Evolutionary conservation across 108 stramenopile species (phyloP).

Genomic region (Nitzschia inconspicua): DNA sequence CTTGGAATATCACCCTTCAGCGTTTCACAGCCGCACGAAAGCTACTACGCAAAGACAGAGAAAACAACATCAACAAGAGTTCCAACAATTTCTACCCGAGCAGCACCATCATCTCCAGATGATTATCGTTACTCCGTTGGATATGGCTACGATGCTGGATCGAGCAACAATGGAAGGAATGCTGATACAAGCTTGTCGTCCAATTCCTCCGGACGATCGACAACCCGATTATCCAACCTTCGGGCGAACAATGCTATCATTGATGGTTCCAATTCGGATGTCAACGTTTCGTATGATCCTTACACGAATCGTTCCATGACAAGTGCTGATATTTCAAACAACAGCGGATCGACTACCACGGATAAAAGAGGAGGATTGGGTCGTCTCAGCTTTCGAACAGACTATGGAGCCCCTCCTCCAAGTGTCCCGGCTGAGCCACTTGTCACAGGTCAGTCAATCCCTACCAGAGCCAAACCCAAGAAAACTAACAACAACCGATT

Average conservation of each 20-base stretch:
- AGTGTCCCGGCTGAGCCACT: neutral
- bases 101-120: neutral
- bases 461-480: neutral
- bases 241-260: constrained; percentile 28
- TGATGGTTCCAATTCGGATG: constrained; percentile 18
- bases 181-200: neutral
- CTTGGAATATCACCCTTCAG: constrained; percentile 22
- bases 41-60: constrained; percentile 3
- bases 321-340: neutral
- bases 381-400: constrained; percentile 1
- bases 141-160: constrained; percentile 2
- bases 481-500: constrained; percentile 8
- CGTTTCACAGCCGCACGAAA: neutral
- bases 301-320: no score
- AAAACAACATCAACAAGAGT: constrained; percentile 14
- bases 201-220: neutral
- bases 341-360: neutral
- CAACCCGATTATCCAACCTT: constrained; percentile 8
- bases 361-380: neutral
- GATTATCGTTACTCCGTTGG: constrained; percentile 15
- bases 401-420: neutral
- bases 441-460: neutral
- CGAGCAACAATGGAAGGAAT: neutral
- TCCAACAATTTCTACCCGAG: constrained; percentile 3
- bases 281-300: no score